Evolutionary conservation across 306 rosid genomes (phyloP), one percentile per base, ranked within the genome.

Genomic region (Dryas octopetala): DNA sequence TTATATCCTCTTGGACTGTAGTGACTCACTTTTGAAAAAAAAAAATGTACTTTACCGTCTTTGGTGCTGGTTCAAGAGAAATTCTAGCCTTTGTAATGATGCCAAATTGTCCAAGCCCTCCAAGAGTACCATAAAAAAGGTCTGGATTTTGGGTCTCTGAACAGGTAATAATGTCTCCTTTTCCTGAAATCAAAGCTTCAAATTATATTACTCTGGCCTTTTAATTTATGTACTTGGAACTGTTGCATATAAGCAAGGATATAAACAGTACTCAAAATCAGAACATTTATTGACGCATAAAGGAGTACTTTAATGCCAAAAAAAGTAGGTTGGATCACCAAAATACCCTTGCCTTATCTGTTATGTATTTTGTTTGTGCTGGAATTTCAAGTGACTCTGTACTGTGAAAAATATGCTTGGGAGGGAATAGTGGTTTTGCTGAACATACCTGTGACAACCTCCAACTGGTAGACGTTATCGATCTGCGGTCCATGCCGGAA

Each of bases 31-130:
- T 46, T 60, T 17, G 41, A 47, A 13, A 23, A 47, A 13, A 58
- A 60, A 48, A 4, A 60, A 6, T 60, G 48, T 62, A 66, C 19
- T 84, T 83, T 79, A 92, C 99, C 93, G 80, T 83, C 81, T 76
- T 89, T 16, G 93, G 97, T 71, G 99, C 99, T 61, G 87, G 88
- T 85, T 88, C 97, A 74, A 96, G 93, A 74, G 96, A 85, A 79
- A 96, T 92, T 65, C 92, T 85, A 32, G 99, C 99, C 74, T 83
- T 79, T 68, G 98, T 89, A 63, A 96, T 92, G 88, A 96, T 85
- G 77, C 97, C 99, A 76, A 96, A 96, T 79, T 96, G 99, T 61
- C 99, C 99, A 28, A 96, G 96, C 57, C 99, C 99, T 75, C 99
- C 99, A 58, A 92, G 91, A 71, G 87, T 98, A 62, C 88, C 90